phyloP scores from a whole-genome alignment of 495 filamentous ascomycete genomes.

The Massariosphaeria phaeospora region DNA sequence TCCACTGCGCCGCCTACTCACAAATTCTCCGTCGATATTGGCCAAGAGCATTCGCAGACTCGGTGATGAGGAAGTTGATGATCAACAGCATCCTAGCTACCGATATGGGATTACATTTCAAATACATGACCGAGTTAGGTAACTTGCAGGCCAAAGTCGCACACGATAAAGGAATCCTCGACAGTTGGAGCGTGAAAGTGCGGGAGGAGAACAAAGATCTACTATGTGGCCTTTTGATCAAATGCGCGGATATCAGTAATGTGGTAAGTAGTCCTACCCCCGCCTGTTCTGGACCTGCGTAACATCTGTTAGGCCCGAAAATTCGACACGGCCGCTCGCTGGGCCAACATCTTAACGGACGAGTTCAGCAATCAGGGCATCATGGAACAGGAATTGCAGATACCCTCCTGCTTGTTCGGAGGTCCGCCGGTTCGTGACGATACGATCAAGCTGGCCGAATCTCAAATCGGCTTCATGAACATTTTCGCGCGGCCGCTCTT shows the following conservation, averaged over 20 bases:
- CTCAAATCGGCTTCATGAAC: constrained; percentile 93
- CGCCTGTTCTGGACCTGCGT: constrained; percentile 30
- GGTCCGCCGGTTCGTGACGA: constrained; percentile 79
- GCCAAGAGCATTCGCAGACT: constrained; percentile 71
- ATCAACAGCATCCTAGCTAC: constrained; percentile 94
- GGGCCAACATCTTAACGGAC: constrained; percentile 87
- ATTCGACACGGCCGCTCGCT: constrained; percentile 73
- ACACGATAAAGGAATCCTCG: constrained; percentile 52
- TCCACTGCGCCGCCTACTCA: constrained; percentile 95
- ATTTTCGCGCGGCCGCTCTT: constrained; percentile 91
- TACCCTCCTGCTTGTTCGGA: constrained; percentile 78
- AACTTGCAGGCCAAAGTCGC: constrained; percentile 70
- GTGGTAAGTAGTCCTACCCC: constrained; percentile 55
- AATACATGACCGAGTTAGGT: constrained; percentile 82
- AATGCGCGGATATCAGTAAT: constrained; percentile 98
- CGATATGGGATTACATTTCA: constrained; percentile 94
- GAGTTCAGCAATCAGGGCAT: constrained; percentile 89
- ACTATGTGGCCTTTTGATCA: constrained; percentile 84
- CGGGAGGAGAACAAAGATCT: constrained; percentile 69
- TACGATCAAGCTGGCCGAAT: constrained; percentile 70
- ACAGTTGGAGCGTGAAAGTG: constrained; percentile 68
- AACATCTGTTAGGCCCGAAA: constrained; percentile 62
- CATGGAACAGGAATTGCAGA: constrained; percentile 84
- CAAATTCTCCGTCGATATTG: constrained; percentile 92
- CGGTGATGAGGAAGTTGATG: constrained; percentile 76